Percentiles rank a stretch among this genome's conserved stretches.
Evolutionary conservation across 371 early-diverging fungal species (phyloP).

Genomic region (Circinella umbellata): DNA sequence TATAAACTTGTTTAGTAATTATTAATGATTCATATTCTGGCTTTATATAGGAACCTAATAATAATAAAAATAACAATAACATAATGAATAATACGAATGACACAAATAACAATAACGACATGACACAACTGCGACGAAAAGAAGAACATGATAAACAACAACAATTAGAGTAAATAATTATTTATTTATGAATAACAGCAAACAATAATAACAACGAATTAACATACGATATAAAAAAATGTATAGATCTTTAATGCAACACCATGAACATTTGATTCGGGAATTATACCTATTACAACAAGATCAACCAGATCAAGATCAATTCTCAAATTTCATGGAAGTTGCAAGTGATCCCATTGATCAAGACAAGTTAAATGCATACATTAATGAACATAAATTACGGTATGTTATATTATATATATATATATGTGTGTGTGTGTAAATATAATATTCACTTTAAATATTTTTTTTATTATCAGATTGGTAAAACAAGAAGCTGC

Average conservation of each 20-base stretch:
- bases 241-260: background rate
- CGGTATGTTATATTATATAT: background rate
- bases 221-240: too few species aligned
- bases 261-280: conserved; percentile 12
- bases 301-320: conserved; percentile 12
- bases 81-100: too few species aligned
- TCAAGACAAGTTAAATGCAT: conserved; percentile 23
- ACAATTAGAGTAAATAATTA: conserved; percentile 4
- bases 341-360: conserved; percentile 19
- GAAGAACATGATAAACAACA: conserved; percentile 11
- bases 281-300: conserved; percentile 13
- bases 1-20: too few species aligned
- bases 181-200: background rate
- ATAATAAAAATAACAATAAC: too few species aligned
- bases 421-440: too few species aligned
- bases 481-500: too few species aligned
- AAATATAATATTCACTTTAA: too few species aligned
- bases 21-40: too few species aligned
- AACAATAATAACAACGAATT: too few species aligned
- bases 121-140: background rate
- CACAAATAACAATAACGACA: background rate
- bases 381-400: conserved; percentile 38
- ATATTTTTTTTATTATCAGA: too few species aligned
- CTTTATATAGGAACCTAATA: too few species aligned
- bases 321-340: conserved; percentile 31